Evolutionary conservation across 768 basidiomycete genomes (phyloP).

Genomic region (Russula sp.): DNA sequence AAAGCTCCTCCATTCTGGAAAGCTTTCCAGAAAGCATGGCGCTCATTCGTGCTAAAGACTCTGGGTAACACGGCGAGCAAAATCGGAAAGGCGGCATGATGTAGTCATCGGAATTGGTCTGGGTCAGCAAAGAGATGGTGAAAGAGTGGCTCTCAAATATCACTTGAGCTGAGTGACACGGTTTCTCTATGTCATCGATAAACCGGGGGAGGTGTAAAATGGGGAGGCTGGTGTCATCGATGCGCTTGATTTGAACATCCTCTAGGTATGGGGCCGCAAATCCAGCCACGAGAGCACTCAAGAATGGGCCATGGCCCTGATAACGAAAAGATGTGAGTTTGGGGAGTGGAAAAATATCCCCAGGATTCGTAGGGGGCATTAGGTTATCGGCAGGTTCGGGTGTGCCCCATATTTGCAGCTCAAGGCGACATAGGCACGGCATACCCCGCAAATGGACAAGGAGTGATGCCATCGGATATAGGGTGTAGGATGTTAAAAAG

Average conservation of each 20-base stretch:
- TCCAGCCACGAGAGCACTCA: not conserved
- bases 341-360: not conserved
- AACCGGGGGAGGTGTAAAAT: not conserved
- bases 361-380: not conserved
- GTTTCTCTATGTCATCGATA: not conserved
- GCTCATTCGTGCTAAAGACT: not conserved
- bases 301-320: not conserved
- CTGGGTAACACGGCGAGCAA: not conserved
- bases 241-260: not conserved
- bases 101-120: not conserved
- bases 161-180: no score
- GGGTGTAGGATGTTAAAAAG: not conserved
- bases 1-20: not conserved
- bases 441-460: not conserved
- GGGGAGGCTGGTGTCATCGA: not conserved
- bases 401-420: not conserved
- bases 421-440: not conserved
- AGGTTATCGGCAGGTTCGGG: not conserved
- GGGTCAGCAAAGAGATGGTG: not conserved
- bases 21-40: not conserved
- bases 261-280: not conserved
- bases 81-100: not conserved
- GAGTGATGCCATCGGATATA: not conserved
- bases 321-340: not conserved
- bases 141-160: accelerated